A percentile compares a stretch with the other conserved stretches of the same genome.
Evolutionary conservation across 495 filamentous ascomycete genomes (phyloP).

Genomic region (Hapsidospora chrysogenum): DNA sequence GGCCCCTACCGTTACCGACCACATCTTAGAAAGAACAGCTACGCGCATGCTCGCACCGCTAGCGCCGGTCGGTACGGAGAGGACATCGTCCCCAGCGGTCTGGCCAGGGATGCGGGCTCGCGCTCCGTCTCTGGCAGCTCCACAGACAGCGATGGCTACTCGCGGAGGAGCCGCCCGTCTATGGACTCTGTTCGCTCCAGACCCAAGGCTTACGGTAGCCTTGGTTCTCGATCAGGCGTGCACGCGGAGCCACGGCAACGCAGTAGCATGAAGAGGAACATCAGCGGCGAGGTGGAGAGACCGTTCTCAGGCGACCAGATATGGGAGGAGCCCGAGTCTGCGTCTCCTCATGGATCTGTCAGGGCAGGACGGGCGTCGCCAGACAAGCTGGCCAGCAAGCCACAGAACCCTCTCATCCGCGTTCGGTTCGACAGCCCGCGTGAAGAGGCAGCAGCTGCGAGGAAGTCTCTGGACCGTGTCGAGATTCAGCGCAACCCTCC

Average conservation of each 20-base stretch:
- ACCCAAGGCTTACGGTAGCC: slow-evolving; percentile 5
- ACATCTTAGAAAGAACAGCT: slow-evolving; percentile 43
- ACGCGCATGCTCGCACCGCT: slow-evolving; percentile 42
- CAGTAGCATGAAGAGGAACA: slow-evolving; percentile 35
- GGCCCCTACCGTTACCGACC: slow-evolving; percentile 47
- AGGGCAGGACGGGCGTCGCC: slow-evolving; percentile 1
- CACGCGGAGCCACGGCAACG: slow-evolving; percentile 19
- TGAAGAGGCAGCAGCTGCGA: slow-evolving; percentile 12
- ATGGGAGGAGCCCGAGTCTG: slow-evolving; percentile 62
- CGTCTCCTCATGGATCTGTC: slow-evolving; percentile 9
- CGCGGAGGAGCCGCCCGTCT: neutral
- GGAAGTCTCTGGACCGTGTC: slow-evolving; percentile 41
- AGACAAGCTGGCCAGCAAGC: slow-evolving; percentile 14
- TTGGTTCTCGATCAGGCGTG: slow-evolving; percentile 6
- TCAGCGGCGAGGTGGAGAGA: slow-evolving; percentile 39
- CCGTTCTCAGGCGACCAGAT: slow-evolving; percentile 64
- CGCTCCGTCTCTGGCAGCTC: slow-evolving; percentile 34
- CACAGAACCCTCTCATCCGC: slow-evolving; percentile 43
- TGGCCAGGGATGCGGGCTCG: slow-evolving; percentile 25
- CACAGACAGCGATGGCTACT: slow-evolving; percentile 19
- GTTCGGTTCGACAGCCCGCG: slow-evolving; percentile 27
- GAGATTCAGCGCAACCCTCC: slow-evolving; percentile 70
- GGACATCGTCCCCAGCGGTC: slow-evolving; percentile 28
- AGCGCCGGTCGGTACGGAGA: slow-evolving; percentile 34
- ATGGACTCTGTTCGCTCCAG: slow-evolving; percentile 10